A percentile compares a stretch with the other conserved stretches of the same genome.
phyloP scores from a whole-genome alignment of 2,329 filamentous ascomycete species.

The Zasmidium cellare region DNA sequence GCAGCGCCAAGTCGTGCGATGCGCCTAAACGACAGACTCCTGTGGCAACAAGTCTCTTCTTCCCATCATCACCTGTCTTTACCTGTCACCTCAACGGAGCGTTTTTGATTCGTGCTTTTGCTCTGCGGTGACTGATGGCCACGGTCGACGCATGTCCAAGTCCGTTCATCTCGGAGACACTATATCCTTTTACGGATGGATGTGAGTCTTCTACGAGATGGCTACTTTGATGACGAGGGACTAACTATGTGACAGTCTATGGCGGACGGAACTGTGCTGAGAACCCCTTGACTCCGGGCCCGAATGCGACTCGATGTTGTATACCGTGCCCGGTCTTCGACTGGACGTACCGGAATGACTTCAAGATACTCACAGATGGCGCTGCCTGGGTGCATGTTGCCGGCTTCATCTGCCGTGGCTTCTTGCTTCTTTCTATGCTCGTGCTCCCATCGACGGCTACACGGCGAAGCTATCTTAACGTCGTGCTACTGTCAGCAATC shows the following conservation, averaged over 20 bases:
- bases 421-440: slow-evolving; percentile 74
- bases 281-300: slow-evolving; percentile 23
- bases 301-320: slow-evolving; percentile 59
- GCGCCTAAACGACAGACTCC: too few relatives aligned
- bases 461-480: slow-evolving; percentile 79
- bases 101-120: too few relatives aligned
- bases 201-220: slow-evolving; percentile 19
- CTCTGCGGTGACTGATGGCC: too few relatives aligned
- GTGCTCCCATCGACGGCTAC: slow-evolving; percentile 77
- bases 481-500: slow-evolving; percentile 71
- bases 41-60: too few relatives aligned
- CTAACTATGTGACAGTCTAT: slow-evolving; percentile 10
- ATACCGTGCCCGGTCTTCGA: slow-evolving; percentile 80
- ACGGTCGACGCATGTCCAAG: too few relatives aligned
- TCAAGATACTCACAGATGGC: slow-evolving; percentile 59
- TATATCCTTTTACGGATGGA: slow-evolving; percentile 25
- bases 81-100: too few relatives aligned
- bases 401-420: slow-evolving; percentile 68
- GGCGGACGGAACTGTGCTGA: slow-evolving; percentile 28
- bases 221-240: too few relatives aligned
- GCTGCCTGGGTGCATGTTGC: slow-evolving; percentile 75
- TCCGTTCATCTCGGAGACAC: slow-evolving; percentile 28
- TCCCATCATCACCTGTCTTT: too few relatives aligned
- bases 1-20: too few relatives aligned
- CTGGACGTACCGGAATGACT: slow-evolving; percentile 64